phyloP scores from a whole-genome alignment of 352 stramenopile genomes.

The Phytophthora ramorum region DNA sequence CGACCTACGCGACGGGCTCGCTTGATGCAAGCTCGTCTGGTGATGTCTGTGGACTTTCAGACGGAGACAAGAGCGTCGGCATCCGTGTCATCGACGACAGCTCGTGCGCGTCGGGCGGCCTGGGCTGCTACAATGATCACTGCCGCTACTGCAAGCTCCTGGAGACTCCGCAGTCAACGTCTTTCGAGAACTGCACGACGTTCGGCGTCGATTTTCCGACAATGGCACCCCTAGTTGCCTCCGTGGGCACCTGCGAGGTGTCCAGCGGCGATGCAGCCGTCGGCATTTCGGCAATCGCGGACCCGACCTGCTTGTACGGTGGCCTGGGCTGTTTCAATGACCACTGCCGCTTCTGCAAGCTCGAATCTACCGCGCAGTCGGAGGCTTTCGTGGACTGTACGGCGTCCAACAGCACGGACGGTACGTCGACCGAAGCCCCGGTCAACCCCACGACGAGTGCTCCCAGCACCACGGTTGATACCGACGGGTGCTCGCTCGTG shows the following conservation, averaged over 20 bases:
- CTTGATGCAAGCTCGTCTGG: slow-evolving; percentile 16
- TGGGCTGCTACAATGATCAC: slow-evolving; percentile 49
- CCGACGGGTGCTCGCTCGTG: slow-evolving; percentile 20
- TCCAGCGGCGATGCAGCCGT: slow-evolving; percentile 35
- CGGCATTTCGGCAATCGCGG: slow-evolving; percentile 40
- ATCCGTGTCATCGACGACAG: slow-evolving; percentile 41
- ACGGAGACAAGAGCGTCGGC: slow-evolving; percentile 39
- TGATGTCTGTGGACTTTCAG: slow-evolving; percentile 34
- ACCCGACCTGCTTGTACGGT: slow-evolving; percentile 37
- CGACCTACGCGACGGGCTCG: slow-evolving; percentile 8
- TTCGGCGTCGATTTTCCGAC: slow-evolving; percentile 30
- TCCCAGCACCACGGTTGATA: not conserved
- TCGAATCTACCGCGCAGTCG: slow-evolving; percentile 36
- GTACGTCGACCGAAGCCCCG: slow-evolving; percentile 13
- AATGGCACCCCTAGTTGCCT: slow-evolving; percentile 26
- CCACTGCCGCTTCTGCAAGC: slow-evolving; percentile 51
- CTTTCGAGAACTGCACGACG: slow-evolving; percentile 36
- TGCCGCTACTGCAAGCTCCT: slow-evolving; percentile 52
- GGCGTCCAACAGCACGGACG: slow-evolving; percentile 9
- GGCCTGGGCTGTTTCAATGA: slow-evolving; percentile 52
- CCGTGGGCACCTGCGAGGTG: slow-evolving; percentile 19
- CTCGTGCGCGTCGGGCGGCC: slow-evolving; percentile 35
- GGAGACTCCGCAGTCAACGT: slow-evolving; percentile 40
- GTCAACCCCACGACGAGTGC: slow-evolving; percentile 16
- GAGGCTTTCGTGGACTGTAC: slow-evolving; percentile 34